Percentiles rank a stretch among this genome's conserved stretches.
These are phyloP conservation scores for Tylopilus rubrobrunneus DNA, from an alignment of 768 basidiomycete genomes.

Conservation along the genomic window DNA sequence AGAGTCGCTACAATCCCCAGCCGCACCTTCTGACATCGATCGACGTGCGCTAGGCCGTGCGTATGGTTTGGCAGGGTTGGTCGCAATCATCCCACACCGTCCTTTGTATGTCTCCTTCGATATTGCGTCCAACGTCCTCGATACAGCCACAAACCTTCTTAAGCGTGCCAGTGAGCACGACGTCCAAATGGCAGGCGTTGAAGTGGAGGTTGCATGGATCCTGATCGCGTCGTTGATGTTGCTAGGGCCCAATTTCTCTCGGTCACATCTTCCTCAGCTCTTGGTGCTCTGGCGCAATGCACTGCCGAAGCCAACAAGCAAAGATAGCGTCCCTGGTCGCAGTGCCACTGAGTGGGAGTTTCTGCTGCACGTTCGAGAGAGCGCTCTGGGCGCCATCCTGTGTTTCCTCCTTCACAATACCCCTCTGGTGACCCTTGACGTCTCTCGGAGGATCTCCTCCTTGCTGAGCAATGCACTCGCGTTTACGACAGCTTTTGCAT, in stretches of 20 bases:
- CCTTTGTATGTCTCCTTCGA: slow-evolving; percentile 96
- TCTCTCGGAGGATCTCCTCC: slow-evolving; percentile 82
- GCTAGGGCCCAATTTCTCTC: slow-evolving; percentile 90
- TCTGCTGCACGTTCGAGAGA: slow-evolving; percentile 85
- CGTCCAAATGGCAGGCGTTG: slow-evolving; percentile 71
- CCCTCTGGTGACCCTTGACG: slow-evolving; percentile 82
- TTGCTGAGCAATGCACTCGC: slow-evolving; percentile 86
- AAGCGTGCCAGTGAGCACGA: slow-evolving; percentile 92
- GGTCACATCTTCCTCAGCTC: slow-evolving; percentile 88
- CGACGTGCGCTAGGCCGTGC: slow-evolving; percentile 80
- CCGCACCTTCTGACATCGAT: slow-evolving; percentile 65
- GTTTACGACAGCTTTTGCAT: slow-evolving; percentile 82
- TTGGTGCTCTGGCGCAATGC: slow-evolving; percentile 97
- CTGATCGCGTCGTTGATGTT: slow-evolving; percentile 87
- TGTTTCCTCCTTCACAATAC: slow-evolving; percentile 84
- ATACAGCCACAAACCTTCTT: slow-evolving; percentile 85
- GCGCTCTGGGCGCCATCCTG: slow-evolving; percentile 82
- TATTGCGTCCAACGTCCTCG: slow-evolving; percentile 83
- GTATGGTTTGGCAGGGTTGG: slow-evolving; percentile 83
- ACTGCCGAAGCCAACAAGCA: slow-evolving; percentile 88
- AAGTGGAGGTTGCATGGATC: slow-evolving; percentile 94
- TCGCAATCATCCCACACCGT: slow-evolving; percentile 80
- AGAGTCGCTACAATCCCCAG: slow-evolving; percentile 64
- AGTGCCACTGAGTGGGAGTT: slow-evolving; percentile 84
- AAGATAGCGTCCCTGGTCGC: slow-evolving; percentile 68